Evolutionary conservation across 768 basidiomycete species (phyloP), one percentile per base, ranked within the genome.

Genomic region (Imleria badia): DNA sequence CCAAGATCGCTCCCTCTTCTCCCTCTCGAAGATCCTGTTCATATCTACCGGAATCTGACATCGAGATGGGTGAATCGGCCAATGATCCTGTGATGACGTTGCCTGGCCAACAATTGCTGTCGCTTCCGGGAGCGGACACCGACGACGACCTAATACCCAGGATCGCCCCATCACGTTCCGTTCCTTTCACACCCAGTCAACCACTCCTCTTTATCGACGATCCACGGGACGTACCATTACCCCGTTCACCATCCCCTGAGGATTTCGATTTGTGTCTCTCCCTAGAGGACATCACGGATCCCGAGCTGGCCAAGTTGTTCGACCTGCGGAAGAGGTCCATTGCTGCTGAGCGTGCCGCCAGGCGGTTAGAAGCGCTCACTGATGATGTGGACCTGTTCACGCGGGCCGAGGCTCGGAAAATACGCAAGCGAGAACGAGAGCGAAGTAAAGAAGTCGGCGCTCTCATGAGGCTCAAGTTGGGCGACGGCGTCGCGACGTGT

Each of bases 391-490:
- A 72, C 62, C 71, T 72, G 55, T 70, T 72, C 54, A 60, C 66
- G 53, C 72, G 73, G 33, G 71, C 71, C 55, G 81, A 79, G 60
- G 78, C 76, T 49, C 69, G 76, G 58, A 76, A 72, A 56, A 65
- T 51, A 59, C 70, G 78, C 57, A 82, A 81, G 66, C 70, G 73
- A 46, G 79, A 81, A 60, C 78, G 79, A 60, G 85, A 84, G 67
- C 72, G 78, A 38, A 75, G 76, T 22, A 76, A 78, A 56, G 85
- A 87, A 72, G 69, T 86, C 12, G 76, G 78, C 10, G 73, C 80
- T 33, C 71, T 86, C 55, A 67, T 87, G 58, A 74, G 81, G 61
- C 64, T 86, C 56, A 86, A 86, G 69, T 61, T 83, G 57, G 72
- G 66, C 20, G 69, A 71, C 43, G 60, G 60, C 44, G 53, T 71